Percentiles rank a stretch among this genome's conserved stretches.
These are phyloP conservation scores for Euphorbia celastroides DNA, from an alignment of 441 rosid genomes.

Conservation along the genomic window DNA sequence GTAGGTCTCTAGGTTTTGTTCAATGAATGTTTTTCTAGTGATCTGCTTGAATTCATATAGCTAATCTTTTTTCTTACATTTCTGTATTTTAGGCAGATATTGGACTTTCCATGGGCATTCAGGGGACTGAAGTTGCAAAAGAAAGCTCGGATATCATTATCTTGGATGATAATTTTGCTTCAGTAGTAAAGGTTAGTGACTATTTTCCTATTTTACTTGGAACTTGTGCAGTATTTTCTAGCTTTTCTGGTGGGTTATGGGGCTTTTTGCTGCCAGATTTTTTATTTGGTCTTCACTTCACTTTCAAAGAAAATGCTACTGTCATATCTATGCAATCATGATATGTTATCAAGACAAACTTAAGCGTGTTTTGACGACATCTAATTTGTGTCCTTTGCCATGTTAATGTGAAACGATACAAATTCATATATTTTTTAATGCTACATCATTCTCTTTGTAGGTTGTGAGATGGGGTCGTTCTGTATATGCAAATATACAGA, in stretches of 20 bases:
- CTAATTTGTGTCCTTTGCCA: neutral
- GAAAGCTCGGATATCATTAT: conserved; percentile 94
- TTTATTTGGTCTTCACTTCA: neutral
- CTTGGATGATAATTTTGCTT: conserved; percentile 87
- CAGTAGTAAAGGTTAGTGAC: conserved; percentile 86
- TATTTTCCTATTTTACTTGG: neutral
- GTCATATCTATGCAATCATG: neutral
- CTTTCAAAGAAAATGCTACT: neutral
- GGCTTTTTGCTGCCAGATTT: neutral
- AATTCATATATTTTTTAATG: neutral
- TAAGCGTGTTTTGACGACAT: neutral
- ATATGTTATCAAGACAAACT: neutral
- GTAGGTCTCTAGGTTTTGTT: neutral
- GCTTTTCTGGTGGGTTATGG: neutral
- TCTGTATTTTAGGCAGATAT: conserved; percentile 74
- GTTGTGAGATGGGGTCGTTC: conserved; percentile 81
- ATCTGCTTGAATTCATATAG: conserved; percentile 6
- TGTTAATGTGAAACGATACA: neutral
- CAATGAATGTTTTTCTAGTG: too few relatives aligned
- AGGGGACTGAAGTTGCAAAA: conserved; percentile 98
- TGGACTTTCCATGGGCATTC: conserved; percentile 96
- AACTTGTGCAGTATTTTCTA: neutral
- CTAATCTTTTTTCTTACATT: conserved; percentile 23
- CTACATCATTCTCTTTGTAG: conserved; percentile 30
- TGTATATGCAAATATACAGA: conserved; percentile 59